Evolutionary conservation across 192 early-diverging fungal species (phyloP).

Genomic region (Podochytrium sp.): DNA sequence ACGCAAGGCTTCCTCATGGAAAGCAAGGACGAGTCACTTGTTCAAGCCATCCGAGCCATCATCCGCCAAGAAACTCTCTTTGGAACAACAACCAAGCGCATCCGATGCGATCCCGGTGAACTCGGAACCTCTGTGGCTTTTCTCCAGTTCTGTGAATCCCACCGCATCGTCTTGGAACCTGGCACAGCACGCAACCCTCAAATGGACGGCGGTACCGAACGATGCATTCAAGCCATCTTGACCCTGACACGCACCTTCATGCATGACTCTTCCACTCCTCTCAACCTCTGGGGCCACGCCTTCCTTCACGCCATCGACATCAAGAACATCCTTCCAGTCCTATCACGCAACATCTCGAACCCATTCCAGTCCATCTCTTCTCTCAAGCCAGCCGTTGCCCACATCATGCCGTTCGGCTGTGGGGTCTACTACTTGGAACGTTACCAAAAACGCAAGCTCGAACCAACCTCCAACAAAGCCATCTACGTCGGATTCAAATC

Average conservation of each 20-base stretch:
- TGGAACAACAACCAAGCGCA: not conserved
- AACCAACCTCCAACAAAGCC: not conserved
- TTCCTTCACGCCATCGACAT: not conserved
- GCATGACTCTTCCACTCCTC: not conserved
- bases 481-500: slow-evolving; percentile 2
- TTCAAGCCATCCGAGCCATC: not conserved
- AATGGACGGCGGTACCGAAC: not conserved
- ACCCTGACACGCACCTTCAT: not conserved
- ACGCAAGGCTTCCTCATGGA: not conserved
- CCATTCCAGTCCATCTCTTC: not conserved
- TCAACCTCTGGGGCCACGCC: not conserved
- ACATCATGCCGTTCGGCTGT: slow-evolving; percentile 2
- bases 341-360: not conserved
- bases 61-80: not conserved
- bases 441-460: not conserved
- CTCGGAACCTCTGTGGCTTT: not conserved
- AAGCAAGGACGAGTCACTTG: slow-evolving; percentile 1
- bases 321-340: not conserved
- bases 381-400: not conserved
- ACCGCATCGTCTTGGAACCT: not conserved
- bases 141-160: not conserved
- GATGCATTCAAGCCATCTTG: not conserved
- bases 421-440: not conserved
- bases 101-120: not conserved
- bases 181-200: not conserved